Percentiles rank a stretch among this genome's conserved stretches.
Evolutionary conservation across 140 eudicot species (phyloP).

Genomic region (Oenanthe javanica): DNA sequence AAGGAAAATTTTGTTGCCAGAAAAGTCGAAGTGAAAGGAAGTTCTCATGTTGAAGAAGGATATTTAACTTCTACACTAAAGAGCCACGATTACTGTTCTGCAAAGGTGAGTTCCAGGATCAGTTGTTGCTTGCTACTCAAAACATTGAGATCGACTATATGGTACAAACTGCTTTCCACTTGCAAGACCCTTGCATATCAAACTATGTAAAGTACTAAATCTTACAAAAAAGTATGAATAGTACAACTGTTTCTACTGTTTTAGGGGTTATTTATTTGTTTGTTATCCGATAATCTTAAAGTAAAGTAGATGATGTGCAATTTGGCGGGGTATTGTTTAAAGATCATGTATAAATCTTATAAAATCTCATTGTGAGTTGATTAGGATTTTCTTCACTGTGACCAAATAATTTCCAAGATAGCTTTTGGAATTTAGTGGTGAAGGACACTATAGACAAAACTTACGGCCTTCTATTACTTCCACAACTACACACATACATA

Average conservation of each 20-base stretch:
- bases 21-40: constrained; percentile 48
- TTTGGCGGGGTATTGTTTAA: neutral
- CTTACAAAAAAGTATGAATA: neutral
- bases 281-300: neutral
- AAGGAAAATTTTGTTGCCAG: constrained; percentile 26
- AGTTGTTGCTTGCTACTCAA: constrained; percentile 7
- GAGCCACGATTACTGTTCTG: constrained; percentile 40
- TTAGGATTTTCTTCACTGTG: neutral
- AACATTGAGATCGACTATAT: neutral
- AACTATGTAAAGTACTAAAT: neutral
- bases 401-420: neutral
- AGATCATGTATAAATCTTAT: neutral
- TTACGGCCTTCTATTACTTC: neutral
- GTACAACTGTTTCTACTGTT: neutral
- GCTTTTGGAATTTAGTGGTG: neutral
- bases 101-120: constrained; percentile 37
- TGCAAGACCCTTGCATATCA: constrained; percentile 1
- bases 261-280: neutral
- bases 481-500: neutral
- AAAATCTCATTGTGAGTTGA: neutral
- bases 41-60: constrained; percentile 31
- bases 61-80: constrained; percentile 33
- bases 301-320: neutral
- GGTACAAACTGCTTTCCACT: neutral
- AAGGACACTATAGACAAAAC: neutral